Evolutionary conservation across 2,329 filamentous ascomycete species (phyloP), one percentile per base, ranked within the genome.

Genomic region (Xylaria sp.): DNA sequence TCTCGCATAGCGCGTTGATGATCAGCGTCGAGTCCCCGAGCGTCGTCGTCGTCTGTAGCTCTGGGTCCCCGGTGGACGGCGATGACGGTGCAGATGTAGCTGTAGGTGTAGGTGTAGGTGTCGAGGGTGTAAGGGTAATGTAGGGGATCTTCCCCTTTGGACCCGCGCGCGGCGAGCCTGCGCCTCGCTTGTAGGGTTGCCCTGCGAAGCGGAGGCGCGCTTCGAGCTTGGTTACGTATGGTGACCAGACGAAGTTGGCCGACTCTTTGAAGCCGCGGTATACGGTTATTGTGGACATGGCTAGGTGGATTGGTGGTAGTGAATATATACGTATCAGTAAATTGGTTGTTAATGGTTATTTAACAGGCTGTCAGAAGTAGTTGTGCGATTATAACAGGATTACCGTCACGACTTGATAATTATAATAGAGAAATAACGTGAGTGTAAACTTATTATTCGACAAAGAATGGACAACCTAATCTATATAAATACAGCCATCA

Each of bases 91-190:
- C 6, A 35, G 32, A 6, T 35, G 32, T 10, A 9, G 32, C 8
- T 35, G 32, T 35, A 35, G n/a, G 13, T 3, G 40, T 44, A 25
- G 32, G 32, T 35, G 32, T 35, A 35, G n/a, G 13, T 3, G 40
- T 44, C n/a, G n/a, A n/a, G n/a, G 32, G 32, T 35, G 32, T 35
- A 35, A 44, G 13, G 2, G 40, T 44, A 25, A 90, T 64, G 73
- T 90, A 91, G 0, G 88, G 88, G 10, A 91, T 84, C 77, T 91
- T 91, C 48, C 87, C 87, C 59, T 81, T 83, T 0, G 89, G 88
- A 0, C 81, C 85, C 0, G 78, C 75, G 48, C 71, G 74, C 0
- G 82, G 75, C 0, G 84, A 85, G 1, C 88, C 88, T 2, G 71
- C 69, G 2, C 79, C 83, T 4, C 78, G 74, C 18, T 71, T 73